Evolutionary conservation across 306 rosid genomes (phyloP), one percentile per base, ranked within the genome.

Genomic region (Cucurbita maxima): DNA sequence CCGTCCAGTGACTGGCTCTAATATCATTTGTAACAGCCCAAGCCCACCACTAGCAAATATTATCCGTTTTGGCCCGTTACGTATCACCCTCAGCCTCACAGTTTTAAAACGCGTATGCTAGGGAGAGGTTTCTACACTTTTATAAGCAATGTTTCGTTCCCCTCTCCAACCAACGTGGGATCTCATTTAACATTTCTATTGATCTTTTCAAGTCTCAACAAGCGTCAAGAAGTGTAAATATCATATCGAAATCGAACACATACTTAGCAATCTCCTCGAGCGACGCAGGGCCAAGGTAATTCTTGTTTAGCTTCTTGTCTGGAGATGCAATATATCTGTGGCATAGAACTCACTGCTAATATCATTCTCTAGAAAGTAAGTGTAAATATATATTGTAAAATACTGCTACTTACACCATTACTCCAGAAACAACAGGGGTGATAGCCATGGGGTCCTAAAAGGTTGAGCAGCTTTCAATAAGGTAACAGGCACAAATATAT

Each of bases 221-320:
- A 61, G 19, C 4, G 7, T 38, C 47, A 8, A 16, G 6, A n/a
- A 8, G 69, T 16, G 5, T n/a, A 61, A 8, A 60, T 6, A 30
- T 58, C 43, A 34, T 38, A 36, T 36, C 47, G 5, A 15, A 7
- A 38, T 16, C 25, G 4, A 16, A 38, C 47, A 66, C 85, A 62
- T 82, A 94, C 97, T 86, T 86, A 6, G 98, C 95, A 59, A 89
- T 86, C 12, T 85, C 92, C 77, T 86, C 90, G 52, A 79, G 52
- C 30, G 96, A 84, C 14, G 97, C 92, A 76, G 95, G 96, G 16
- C 97, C 98, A 82, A 94, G 82, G 82, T 89, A 90, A 82, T 94
- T 94, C 66, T 41, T 63, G 60, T 94, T 94, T 47, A 37, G 57
- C 62, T 79, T 86, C 79, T 85, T 87, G 84, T 94, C 84, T 12